Evolutionary conservation across 495 filamentous ascomycete species (phyloP), one percentile per base, ranked within the genome.

Genomic region (Aspergillus sparsus): DNA sequence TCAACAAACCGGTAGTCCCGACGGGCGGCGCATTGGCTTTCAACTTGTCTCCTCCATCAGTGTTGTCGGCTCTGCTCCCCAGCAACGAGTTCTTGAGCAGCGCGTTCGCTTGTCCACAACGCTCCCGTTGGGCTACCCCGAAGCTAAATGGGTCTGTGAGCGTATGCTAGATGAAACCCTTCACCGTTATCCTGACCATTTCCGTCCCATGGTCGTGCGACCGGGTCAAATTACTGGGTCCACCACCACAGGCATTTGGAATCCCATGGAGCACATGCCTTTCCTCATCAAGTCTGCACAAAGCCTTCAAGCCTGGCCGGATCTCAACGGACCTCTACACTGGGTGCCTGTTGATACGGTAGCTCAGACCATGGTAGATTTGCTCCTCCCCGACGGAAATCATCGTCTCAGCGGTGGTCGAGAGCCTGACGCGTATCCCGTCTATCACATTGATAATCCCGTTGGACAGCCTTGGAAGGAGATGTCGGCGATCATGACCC

Each of bases 371-470:
- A 18, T 64, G 7, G 13, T 10, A 6, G 58, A 64, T 2, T 47
- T 64, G 2, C 13, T 54, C 0, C 62, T 61, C 13, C 12, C 52
- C 13, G 7, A 13, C 42, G 18, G 34, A 34, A 3, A 46, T 13
- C 5, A 16, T 5, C 42, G 15, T 2, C 18, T 46, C 42, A 27
- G 21, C 21, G 21, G 21, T 27, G 21, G 21, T 27, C 21, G 21
- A 27, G 21, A 27, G 21, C 21, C 21, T 27, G 21, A 27, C 21
- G 21, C 21, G 21, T 27, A 27, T 11, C 71, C 74, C 1, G 55
- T 80, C 57, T 81, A 79, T 51, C 79, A 83, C 61, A 72, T 83
- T 56, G 80, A 83, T 6, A 83, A 82, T 47, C 79, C 80, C 0
- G 61, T 74, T 11, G 55, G 72, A 7, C 76, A 81, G 67, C 67